A percentile compares a stretch with the other conserved stretches of the same genome.
Evolutionary conservation across 495 filamentous ascomycete genomes (phyloP).

Genomic region (Endocarpon pusillum): DNA sequence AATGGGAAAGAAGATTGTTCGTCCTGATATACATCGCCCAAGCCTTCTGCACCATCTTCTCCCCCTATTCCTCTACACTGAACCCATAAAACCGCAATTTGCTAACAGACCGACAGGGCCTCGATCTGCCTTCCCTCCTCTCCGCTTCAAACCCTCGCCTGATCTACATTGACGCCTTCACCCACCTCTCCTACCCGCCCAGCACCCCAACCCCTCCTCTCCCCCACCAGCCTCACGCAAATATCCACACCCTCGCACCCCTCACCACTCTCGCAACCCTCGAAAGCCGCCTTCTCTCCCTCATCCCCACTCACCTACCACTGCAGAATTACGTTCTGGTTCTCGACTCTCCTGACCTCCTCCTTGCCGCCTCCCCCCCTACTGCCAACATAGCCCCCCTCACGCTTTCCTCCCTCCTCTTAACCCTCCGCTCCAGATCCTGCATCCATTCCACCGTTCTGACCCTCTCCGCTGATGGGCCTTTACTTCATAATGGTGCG

Average conservation of each 20-base stretch:
- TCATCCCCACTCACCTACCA: neutral
- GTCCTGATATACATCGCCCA: too few relatives aligned
- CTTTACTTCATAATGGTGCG: constrained; percentile 38
- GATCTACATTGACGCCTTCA: neutral
- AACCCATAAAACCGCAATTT: too few relatives aligned
- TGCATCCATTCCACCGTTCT: constrained; percentile 42
- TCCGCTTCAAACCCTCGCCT: neutral
- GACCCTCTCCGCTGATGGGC: constrained; percentile 49
- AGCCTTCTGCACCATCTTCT: too few relatives aligned
- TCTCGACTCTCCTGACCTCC: constrained; percentile 32
- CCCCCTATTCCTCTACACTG: too few relatives aligned
- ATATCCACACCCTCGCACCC: constrained; percentile 4
- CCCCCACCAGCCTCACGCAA: neutral
- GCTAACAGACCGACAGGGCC: too few relatives aligned
- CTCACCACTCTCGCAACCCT: neutral
- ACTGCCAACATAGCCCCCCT: neutral
- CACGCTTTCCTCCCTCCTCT: constrained; percentile 6
- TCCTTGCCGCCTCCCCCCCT: constrained; percentile 25
- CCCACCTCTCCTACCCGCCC: neutral
- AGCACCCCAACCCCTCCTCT: constrained; percentile 2
- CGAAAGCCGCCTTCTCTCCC: neutral
- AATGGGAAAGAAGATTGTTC: too few relatives aligned
- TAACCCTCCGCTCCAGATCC: constrained; percentile 4
- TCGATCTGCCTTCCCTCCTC: constrained; percentile 1
- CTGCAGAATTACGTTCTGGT: constrained; percentile 24